Evolutionary conservation across 2,329 filamentous ascomycete genomes (phyloP), one percentile per base, ranked within the genome.

Genomic region (Pestalotiopsis sp.): DNA sequence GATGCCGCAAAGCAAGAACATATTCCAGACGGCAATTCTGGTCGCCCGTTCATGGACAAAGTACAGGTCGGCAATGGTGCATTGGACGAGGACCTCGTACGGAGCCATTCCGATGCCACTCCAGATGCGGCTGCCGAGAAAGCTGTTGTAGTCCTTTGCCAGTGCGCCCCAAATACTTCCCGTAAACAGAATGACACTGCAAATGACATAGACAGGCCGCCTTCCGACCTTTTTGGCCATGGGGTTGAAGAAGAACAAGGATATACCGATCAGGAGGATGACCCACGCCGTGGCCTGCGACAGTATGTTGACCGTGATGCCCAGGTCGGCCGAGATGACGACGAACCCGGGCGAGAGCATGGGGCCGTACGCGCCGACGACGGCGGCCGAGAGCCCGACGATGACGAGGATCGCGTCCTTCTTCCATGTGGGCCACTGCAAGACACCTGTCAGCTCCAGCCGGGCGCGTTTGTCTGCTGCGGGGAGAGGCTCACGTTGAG

Each of bases 261-360:
- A 81, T 1, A 85, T 73, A 4, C 84, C 85, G 23, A 87, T 80
- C 41, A 80, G 78, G 14, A 87, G 78, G 45, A 85, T 83, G 4
- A 85, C 75, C 83, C 84, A 86, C 1, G 83, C 82, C 0, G 83
- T 85, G 4, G 81, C 76, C 71, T 85, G 81, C 0, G 81, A 79
- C 4, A 86, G 77, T 1, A 76, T 79, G 45, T 81, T 80, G 69
- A 85, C 76, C 1, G 79, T 80, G 68, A 86, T 83, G 63, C 79
- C 71, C 4, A 86, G 78, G 49, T 82, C 76, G 4, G 74, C 75
- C 0, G 84, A 77, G 52, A 87, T 82, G 45, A 81, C 76, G 25
- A 85, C 80, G 68, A 86, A 85, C 2, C 84, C 84, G 2, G 84
- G 84, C 1, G 80, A 81, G 4, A 86, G 80, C 84, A 86, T 86